Conservation (phyloP, 1,139 yeast genomes). For the Kodamaea plutei region DNA sequence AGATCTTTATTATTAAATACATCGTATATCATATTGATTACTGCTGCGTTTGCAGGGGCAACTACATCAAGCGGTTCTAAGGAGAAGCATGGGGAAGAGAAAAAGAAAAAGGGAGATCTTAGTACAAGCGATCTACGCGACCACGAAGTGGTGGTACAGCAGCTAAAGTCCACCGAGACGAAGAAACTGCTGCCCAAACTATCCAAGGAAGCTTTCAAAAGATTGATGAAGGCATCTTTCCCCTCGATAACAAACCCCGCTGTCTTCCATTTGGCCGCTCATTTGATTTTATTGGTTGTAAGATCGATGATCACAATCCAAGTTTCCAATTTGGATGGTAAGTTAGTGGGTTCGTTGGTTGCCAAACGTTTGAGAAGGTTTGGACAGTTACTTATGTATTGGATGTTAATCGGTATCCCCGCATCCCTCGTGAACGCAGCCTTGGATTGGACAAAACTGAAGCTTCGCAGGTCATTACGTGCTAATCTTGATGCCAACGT, state of each 20-base stretch:
- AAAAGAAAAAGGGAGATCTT: slow-evolving; percentile 7
- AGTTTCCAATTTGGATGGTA: slow-evolving; percentile 86
- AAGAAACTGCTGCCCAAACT: slow-evolving; percentile 26
- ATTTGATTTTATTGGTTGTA: slow-evolving; percentile 57
- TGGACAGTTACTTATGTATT: slow-evolving; percentile 57
- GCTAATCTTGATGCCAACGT: slow-evolving; percentile 60
- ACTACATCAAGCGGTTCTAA: slow-evolving; percentile 26
- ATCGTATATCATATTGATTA: slow-evolving; percentile 44
- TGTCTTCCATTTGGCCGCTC: slow-evolving; percentile 46
- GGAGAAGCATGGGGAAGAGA: slow-evolving; percentile 6
- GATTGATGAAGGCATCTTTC: slow-evolving; percentile 36
- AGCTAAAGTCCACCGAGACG: slow-evolving; percentile 4
- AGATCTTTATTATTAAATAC: slow-evolving; percentile 46
- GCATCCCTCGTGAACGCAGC: slow-evolving; percentile 78
- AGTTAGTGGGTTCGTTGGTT: slow-evolving; percentile 77
- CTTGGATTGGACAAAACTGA: slow-evolving; percentile 66
- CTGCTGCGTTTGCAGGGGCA: slow-evolving; percentile 46
- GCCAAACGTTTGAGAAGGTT: slow-evolving; percentile 66
- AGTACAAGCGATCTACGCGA: slow-evolving; percentile 7
- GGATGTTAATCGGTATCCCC: slow-evolving; percentile 87
- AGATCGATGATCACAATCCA: slow-evolving; percentile 76
- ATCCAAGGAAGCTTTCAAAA: slow-evolving; percentile 29
- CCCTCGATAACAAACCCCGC: slow-evolving; percentile 33
- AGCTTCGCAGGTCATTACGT: slow-evolving; percentile 64
- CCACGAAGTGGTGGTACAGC: slow-evolving; percentile 8